Conservation (phyloP, 106 monocot species). For the Xerophyta viscosa region DNA sequence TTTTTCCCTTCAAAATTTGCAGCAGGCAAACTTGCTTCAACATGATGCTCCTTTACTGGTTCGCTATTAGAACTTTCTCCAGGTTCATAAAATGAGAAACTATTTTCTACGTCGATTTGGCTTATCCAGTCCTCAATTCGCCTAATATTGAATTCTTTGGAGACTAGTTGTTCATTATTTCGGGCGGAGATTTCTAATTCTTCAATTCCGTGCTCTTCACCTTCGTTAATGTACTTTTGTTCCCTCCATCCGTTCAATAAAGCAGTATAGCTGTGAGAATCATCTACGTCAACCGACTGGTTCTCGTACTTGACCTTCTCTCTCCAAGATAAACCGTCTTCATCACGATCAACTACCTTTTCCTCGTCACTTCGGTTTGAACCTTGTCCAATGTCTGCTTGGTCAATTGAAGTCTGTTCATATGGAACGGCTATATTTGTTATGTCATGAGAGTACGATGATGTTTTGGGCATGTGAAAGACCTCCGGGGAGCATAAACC, state of each 20-base stretch:
- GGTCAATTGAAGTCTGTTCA: slow-evolving; percentile 1
- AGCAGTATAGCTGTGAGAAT: slow-evolving; percentile 6
- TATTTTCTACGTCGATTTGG: slow-evolving; percentile 49
- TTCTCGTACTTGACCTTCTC: slow-evolving; percentile 3
- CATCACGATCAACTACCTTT: slow-evolving; percentile 2
- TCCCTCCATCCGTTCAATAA: slow-evolving; percentile 4
- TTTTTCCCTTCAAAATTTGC: slow-evolving; percentile 25
- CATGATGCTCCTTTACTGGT: slow-evolving; percentile 7
- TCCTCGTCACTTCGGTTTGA: slow-evolving; percentile 6
- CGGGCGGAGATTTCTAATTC: slow-evolving; percentile 1
- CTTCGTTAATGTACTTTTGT: slow-evolving; percentile 10
- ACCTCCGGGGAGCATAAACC: background rate
- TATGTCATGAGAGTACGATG: slow-evolving; percentile 7
- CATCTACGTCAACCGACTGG: background rate
- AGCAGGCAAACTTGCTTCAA: slow-evolving; percentile 11
- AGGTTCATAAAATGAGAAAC: slow-evolving; percentile 25
- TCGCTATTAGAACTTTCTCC: slow-evolving; percentile 18
- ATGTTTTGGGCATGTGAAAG: background rate
- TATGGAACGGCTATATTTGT: slow-evolving; percentile 6
- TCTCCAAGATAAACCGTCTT: background rate
- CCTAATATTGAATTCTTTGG: slow-evolving; percentile 28
- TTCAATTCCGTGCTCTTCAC: slow-evolving; percentile 1
- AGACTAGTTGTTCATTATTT: slow-evolving; percentile 13
- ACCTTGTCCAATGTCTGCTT: slow-evolving; percentile 1
- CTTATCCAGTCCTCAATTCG: slow-evolving; percentile 75